These are phyloP conservation scores for Acacia concinna DNA, from an alignment of 331 rosid genomes.

Conservation along the genomic window DNA sequence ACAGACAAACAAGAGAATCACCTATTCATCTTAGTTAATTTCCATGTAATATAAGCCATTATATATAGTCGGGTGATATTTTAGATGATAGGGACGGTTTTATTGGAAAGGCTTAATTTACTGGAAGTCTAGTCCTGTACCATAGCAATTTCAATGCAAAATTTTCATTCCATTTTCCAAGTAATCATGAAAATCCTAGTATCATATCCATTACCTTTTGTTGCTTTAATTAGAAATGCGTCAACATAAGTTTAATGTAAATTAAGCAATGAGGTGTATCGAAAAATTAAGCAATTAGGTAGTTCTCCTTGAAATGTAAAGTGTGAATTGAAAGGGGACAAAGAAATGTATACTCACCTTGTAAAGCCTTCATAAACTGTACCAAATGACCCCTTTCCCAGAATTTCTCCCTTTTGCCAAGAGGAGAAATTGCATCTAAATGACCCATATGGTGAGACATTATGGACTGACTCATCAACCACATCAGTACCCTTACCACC, in stretches of 20 bases:
- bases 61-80: not conserved
- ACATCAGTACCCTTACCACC: constrained; percentile 1
- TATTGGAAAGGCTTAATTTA: not conserved
- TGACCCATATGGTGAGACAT: constrained; percentile 40
- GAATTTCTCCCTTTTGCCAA: constrained; percentile 64
- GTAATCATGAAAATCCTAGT: not conserved
- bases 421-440: constrained; percentile 41
- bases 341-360: constrained; percentile 30
- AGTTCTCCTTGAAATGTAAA: not conserved
- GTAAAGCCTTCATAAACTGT: constrained; percentile 65
- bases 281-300: not conserved
- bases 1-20: not conserved
- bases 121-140: not conserved
- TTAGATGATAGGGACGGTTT: not conserved
- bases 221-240: not conserved
- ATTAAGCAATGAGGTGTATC: not conserved
- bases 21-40: not conserved
- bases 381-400: constrained; percentile 63
- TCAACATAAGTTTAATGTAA: not conserved
- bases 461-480: constrained; percentile 22
- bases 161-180: not conserved
- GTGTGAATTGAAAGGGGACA: not conserved
- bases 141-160: not conserved
- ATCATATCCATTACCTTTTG: not conserved
- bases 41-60: not conserved